Percentiles rank a stretch among this genome's conserved stretches.
Evolutionary conservation across 176 grass and related monocot genomes (phyloP).

Genomic region (Raddia distichophylla): DNA sequence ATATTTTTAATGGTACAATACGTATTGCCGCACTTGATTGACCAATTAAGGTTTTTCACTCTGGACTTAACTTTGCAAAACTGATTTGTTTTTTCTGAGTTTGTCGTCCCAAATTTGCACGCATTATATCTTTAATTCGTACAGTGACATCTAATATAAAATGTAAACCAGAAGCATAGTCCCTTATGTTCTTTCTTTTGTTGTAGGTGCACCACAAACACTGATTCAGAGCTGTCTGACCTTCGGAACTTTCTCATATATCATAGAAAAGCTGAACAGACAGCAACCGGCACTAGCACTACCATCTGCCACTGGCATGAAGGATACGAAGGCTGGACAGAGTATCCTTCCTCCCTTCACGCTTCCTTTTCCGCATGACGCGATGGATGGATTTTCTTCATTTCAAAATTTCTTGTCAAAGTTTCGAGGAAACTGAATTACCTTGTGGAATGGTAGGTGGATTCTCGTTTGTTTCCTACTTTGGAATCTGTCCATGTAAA

Average conservation of each 20-base stretch:
- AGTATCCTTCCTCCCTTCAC: constrained; percentile 70
- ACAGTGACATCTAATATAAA: neutral
- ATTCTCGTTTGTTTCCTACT: neutral
- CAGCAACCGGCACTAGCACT: constrained; percentile 65
- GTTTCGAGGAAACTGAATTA: constrained; percentile 46
- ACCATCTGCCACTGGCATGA: neutral
- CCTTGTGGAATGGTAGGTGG: neutral
- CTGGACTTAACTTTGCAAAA: neutral
- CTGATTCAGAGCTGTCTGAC: constrained; percentile 79
- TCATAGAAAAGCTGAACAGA: constrained; percentile 75
- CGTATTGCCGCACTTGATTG: neutral
- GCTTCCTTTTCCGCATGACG: constrained; percentile 43
- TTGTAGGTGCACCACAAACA: constrained; percentile 68
- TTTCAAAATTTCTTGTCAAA: constrained; percentile 58
- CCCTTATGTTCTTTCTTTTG: constrained; percentile 3
- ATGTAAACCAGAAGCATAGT: neutral
- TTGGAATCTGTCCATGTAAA: constrained; percentile 36
- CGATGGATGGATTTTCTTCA: constrained; percentile 47
- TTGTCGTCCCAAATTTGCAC: neutral
- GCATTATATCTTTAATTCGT: neutral
- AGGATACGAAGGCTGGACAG: constrained; percentile 10
- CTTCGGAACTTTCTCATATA: constrained; percentile 79
- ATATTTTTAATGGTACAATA: neutral
- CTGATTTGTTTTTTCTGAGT: neutral
- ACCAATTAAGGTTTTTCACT: neutral